These are phyloP conservation scores for Verticillium albo-atrum DNA, from an alignment of 2,329 filamentous ascomycete species.

Conservation along the genomic window DNA sequence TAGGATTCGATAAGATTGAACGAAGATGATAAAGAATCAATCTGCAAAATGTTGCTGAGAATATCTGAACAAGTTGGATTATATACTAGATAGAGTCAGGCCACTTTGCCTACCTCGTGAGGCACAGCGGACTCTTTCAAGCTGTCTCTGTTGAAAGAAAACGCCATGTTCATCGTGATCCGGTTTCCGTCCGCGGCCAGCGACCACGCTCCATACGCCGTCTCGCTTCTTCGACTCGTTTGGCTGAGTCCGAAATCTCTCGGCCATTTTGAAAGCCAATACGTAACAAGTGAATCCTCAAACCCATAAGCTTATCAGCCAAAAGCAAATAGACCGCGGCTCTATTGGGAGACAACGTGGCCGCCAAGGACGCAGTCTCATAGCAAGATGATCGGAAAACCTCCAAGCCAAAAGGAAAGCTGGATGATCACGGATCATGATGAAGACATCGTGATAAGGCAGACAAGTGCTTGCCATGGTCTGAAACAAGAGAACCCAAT, in stretches of 20 bases:
- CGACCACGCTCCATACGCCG: no score
- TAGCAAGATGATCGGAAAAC: neutral
- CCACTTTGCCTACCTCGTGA: no score
- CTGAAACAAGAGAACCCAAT: neutral
- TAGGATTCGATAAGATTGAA: neutral
- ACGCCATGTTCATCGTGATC: neutral
- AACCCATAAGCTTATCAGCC: neutral
- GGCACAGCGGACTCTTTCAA: neutral
- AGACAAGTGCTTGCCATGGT: neutral
- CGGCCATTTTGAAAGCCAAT: neutral
- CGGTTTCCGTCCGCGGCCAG: neutral
- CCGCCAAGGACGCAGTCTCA: conserved; percentile 2
- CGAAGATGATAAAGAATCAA: no score
- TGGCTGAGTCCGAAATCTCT: neutral
- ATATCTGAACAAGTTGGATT: no score
- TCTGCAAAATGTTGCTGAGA: no score
- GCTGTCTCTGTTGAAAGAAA: neutral
- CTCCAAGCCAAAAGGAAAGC: neutral
- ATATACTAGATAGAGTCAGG: no score
- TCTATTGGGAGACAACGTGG: conserved; percentile 14
- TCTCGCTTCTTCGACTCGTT: neutral
- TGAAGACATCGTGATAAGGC: neutral
- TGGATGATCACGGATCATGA: neutral
- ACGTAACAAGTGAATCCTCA: neutral
- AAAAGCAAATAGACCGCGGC: conserved; percentile 8